Conservation (phyloP, 805 yeast genomes). For the Cyberlindnera euphorbiiphila region DNA sequence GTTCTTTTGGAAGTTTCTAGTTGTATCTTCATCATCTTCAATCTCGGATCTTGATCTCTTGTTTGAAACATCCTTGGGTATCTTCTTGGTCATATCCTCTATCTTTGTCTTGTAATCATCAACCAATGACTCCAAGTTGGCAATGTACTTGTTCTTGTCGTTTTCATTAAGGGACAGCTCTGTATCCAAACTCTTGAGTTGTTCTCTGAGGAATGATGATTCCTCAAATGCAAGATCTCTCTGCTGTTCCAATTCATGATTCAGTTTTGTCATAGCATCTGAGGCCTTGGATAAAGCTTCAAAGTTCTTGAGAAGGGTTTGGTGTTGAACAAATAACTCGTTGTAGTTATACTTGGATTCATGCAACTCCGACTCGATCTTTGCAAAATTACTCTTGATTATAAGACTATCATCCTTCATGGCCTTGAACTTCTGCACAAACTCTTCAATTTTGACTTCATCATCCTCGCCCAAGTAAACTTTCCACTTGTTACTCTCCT, state of each 20-base stretch:
- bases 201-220: constrained; percentile 51
- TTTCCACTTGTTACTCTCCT: constrained; percentile 46
- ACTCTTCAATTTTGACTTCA: constrained; percentile 31
- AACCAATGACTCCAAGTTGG: constrained; percentile 35
- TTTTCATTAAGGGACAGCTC: constrained; percentile 23
- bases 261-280: constrained; percentile 30
- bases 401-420: constrained; percentile 38
- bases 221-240: constrained; percentile 52
- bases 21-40: constrained; percentile 17
- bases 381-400: constrained; percentile 31
- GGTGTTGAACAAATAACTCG: constrained; percentile 38
- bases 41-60: constrained; percentile 28
- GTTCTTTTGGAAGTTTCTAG: constrained; percentile 27
- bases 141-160: constrained; percentile 21
- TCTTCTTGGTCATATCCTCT: constrained; percentile 34
- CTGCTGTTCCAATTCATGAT: constrained; percentile 47
- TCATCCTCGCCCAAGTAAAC: constrained; percentile 35
- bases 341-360: constrained; percentile 28
- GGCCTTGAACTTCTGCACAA: constrained; percentile 37
- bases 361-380: constrained; percentile 28
- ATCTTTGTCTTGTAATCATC: constrained; percentile 54
- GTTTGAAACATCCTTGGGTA: constrained; percentile 27
- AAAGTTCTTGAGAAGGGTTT: constrained; percentile 27
- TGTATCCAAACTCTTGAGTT: constrained; percentile 47
- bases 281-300: constrained; percentile 26